Conservation (phyloP, 1,284 basidiomycete species). For the Naganishia albida region DNA sequence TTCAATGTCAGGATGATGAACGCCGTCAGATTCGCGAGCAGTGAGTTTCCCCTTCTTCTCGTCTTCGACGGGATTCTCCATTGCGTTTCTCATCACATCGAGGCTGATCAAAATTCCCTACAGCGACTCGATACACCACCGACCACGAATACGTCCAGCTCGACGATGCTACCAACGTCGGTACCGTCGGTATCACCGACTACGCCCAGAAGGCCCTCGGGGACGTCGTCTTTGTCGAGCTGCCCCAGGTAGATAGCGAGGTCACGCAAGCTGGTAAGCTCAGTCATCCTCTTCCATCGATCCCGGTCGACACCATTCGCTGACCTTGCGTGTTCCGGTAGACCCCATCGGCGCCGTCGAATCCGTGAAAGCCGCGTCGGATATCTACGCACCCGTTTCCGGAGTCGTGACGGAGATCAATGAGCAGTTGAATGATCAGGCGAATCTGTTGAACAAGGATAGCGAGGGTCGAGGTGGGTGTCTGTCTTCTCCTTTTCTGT, state of each 20-base stretch:
- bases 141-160: slow-evolving; percentile 89
- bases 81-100: neutral
- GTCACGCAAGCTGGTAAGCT: slow-evolving; percentile 74
- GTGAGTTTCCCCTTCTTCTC: slow-evolving; percentile 9
- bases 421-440: slow-evolving; percentile 66
- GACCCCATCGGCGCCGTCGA: slow-evolving; percentile 94
- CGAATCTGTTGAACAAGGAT: slow-evolving; percentile 84
- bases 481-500: slow-evolving; percentile 14
- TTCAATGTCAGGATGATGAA: slow-evolving; percentile 3
- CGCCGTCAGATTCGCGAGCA: slow-evolving; percentile 26
- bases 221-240: slow-evolving; percentile 96
- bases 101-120: neutral
- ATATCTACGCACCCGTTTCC: slow-evolving; percentile 93
- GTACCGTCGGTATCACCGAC: slow-evolving; percentile 85
- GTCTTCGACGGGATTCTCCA: neutral
- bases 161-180: slow-evolving; percentile 77
- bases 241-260: slow-evolving; percentile 70
- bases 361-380: slow-evolving; percentile 96
- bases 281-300: neutral
- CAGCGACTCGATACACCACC: slow-evolving; percentile 78
- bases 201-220: slow-evolving; percentile 91
- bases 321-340: slow-evolving; percentile 47
- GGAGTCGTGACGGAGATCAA: slow-evolving; percentile 83
- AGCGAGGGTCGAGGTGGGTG: slow-evolving; percentile 77
- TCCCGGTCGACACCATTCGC: neutral